These are phyloP conservation scores for Helianthus annuus DNA, from an alignment of 129 eudicot species.

Conservation along the genomic window HanXRQr2.0-SUNRISE NC_035442.2:1417445-1417944, in stretches of 20 bases:
- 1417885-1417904: slow-evolving; percentile 3
- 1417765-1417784: neutral
- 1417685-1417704: neutral
- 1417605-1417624: too few species aligned
- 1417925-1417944: neutral
- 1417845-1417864: neutral
- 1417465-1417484: too few species aligned
- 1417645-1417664: too few species aligned
- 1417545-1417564: too few species aligned
- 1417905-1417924: neutral
- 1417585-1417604: too few species aligned
- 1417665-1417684: too few species aligned
- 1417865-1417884: slow-evolving; percentile 2
- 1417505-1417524: too few species aligned
- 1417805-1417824: neutral
- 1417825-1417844: slow-evolving; percentile 3
- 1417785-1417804: neutral
- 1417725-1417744: slow-evolving; percentile 7
- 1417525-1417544: too few species aligned
- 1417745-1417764: neutral
- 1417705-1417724: neutral
- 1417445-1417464: too few species aligned
- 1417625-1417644: too few species aligned
- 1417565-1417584: too few species aligned
- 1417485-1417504: too few species aligned